Evolutionary conservation across 108 stramenopile genomes (phyloP).

Genomic region (Nitzschia sp.): DNA sequence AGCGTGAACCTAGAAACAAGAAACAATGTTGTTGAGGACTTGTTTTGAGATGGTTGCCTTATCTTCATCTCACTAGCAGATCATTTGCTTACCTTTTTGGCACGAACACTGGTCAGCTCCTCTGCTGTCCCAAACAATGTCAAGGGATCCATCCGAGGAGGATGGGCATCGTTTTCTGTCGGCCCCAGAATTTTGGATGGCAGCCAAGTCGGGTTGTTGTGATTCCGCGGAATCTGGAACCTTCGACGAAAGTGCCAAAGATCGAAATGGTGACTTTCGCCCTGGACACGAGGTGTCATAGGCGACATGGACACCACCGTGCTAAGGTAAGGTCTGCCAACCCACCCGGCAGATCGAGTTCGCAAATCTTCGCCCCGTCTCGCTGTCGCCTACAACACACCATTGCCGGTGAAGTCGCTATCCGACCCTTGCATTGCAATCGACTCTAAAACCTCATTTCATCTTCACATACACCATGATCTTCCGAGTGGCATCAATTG

Average conservation of each 20-base stretch:
- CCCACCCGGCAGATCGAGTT: neutral
- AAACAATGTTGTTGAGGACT: neutral
- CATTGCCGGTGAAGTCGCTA: neutral
- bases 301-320: neutral
- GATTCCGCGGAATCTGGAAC: neutral
- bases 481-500: conserved; percentile 28
- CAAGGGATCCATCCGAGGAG: neutral
- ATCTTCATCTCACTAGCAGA: neutral
- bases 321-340: too few relatives aligned
- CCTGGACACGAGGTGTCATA: neutral
- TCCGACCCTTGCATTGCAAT: neutral
- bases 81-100: neutral
- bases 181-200: neutral
- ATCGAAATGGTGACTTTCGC: neutral
- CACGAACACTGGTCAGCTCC: neutral
- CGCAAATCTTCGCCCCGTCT: conserved; percentile 4
- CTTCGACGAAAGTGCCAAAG: neutral
- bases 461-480: conserved; percentile 26
- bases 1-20: conserved; percentile 2
- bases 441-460: neutral
- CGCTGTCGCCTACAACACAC: neutral
- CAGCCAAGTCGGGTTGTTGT: too few relatives aligned
- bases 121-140: neutral
- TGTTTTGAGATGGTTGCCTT: too few relatives aligned
- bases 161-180: neutral